These are phyloP conservation scores for Nicotiana benthamiana DNA, from an alignment of 257 asterid genomes.

Conservation along the genomic window DNA sequence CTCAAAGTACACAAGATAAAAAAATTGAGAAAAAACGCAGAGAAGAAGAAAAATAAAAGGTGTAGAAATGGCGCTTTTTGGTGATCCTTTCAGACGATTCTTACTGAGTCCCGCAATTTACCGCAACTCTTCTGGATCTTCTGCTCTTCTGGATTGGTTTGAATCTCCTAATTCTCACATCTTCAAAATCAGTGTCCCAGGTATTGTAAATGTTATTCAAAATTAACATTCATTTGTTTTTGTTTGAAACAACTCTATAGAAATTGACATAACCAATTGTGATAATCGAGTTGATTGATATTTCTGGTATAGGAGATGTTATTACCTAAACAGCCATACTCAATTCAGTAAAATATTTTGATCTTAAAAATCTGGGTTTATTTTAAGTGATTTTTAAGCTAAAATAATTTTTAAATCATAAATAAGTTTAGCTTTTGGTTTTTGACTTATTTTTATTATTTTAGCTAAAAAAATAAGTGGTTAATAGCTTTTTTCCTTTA, in stretches of 20 bases:
- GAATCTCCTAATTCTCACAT: constrained; percentile 60
- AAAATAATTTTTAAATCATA: no score
- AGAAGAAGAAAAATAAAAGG: no score
- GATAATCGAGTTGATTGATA: no score
- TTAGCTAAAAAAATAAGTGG: no score
- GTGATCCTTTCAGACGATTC: constrained; percentile 57
- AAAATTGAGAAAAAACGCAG: neutral
- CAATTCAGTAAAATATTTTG: neutral
- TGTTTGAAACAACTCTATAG: no score
- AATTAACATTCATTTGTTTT: no score
- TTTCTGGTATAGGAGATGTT: no score
- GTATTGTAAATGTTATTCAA: neutral
- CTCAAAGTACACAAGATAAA: neutral
- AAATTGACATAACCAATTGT: no score
- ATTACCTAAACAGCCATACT: neutral
- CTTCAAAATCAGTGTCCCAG: constrained; percentile 73
- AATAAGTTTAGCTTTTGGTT: no score
- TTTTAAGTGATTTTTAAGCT: no score
- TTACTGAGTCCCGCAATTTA: constrained; percentile 42
- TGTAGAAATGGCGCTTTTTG: constrained; percentile 46
- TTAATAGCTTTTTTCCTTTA: no score
- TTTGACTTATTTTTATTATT: no score
- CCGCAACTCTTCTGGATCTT: constrained; percentile 40
- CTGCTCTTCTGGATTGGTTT: constrained; percentile 71
- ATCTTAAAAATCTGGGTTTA: neutral